phyloP scores from a whole-genome alignment of 257 asterid species.

The Jacaranda mimosifolia region DNA sequence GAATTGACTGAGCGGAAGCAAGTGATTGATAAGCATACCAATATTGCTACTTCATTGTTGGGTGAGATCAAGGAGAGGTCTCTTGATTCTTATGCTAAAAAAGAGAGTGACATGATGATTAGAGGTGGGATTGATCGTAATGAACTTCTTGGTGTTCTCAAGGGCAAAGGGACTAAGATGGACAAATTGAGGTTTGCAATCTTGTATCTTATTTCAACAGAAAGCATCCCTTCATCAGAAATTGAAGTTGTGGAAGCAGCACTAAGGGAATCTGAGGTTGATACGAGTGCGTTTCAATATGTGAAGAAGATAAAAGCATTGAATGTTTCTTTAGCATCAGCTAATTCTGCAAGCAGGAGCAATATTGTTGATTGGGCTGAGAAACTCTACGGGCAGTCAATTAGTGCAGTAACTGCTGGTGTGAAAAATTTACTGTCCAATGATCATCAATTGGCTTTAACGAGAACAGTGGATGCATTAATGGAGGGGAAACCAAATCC shows the following conservation, averaged over 20 bases:
- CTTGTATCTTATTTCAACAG: slow-evolving; percentile 79
- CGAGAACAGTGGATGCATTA: slow-evolving; percentile 90
- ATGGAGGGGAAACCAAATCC: slow-evolving; percentile 99
- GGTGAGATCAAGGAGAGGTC: slow-evolving; percentile 51
- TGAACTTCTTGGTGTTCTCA: slow-evolving; percentile 82
- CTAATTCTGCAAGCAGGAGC: slow-evolving; percentile 87
- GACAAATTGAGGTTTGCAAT: slow-evolving; percentile 82
- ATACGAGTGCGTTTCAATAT: slow-evolving; percentile 88
- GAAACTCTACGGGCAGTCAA: slow-evolving; percentile 88
- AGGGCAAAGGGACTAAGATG: slow-evolving; percentile 85
- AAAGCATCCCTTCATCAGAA: slow-evolving; percentile 77
- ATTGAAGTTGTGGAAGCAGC: slow-evolving; percentile 86
- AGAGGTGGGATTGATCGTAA: slow-evolving; percentile 85
- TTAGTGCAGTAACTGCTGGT: slow-evolving; percentile 97
- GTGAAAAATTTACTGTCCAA: slow-evolving; percentile 83
- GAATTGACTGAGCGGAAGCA: slow-evolving; percentile 92
- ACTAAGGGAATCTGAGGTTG: slow-evolving; percentile 87
- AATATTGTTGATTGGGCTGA: slow-evolving; percentile 98
- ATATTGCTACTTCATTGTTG: slow-evolving; percentile 82
- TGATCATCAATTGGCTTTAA: slow-evolving; percentile 88
- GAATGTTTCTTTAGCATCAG: slow-evolving; percentile 86
- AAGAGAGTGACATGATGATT: slow-evolving; percentile 90
- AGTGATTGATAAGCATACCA: slow-evolving; percentile 89
- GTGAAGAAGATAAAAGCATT: slow-evolving; percentile 93
- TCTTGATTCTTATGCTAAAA: slow-evolving; percentile 82